Conservation (phyloP, 345 rosid species). For the Heritiera littoralis region DNA sequence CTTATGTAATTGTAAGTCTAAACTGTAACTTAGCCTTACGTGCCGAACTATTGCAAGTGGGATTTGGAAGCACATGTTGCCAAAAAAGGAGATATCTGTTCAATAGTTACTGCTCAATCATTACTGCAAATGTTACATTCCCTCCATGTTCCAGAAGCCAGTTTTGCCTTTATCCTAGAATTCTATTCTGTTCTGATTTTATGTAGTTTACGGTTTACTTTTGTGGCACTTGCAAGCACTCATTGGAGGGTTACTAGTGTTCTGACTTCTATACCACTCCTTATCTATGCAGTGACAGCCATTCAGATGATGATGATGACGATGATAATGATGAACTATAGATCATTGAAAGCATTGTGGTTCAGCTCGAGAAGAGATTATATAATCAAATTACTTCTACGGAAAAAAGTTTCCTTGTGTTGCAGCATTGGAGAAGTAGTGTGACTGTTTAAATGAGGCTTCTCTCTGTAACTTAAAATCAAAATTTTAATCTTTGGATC, state of each 20-base stretch:
- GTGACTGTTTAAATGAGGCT: background rate
- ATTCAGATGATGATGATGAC: constrained; percentile 22
- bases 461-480: background rate
- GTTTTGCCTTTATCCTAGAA: background rate
- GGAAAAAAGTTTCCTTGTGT: background rate
- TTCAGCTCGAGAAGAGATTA: constrained; percentile 12
- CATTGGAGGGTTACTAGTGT: background rate
- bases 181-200: background rate
- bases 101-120: background rate
- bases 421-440: background rate
- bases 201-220: background rate
- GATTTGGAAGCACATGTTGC: background rate
- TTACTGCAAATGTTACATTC: background rate
- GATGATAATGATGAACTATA: constrained; percentile 45
- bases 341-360: background rate
- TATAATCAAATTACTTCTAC: background rate
- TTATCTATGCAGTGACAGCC: constrained; percentile 31
- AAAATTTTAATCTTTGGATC: background rate
- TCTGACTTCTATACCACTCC: background rate
- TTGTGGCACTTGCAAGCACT: constrained; percentile 7
- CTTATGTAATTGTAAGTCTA: constrained; percentile 32
- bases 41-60: background rate
- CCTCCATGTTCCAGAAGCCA: background rate
- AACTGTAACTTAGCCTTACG: background rate
- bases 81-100: background rate